Evolutionary conservation across 441 rosid species (phyloP), one percentile per base, ranked within the genome.

Genomic region (Syzygium syzygioides): DNA sequence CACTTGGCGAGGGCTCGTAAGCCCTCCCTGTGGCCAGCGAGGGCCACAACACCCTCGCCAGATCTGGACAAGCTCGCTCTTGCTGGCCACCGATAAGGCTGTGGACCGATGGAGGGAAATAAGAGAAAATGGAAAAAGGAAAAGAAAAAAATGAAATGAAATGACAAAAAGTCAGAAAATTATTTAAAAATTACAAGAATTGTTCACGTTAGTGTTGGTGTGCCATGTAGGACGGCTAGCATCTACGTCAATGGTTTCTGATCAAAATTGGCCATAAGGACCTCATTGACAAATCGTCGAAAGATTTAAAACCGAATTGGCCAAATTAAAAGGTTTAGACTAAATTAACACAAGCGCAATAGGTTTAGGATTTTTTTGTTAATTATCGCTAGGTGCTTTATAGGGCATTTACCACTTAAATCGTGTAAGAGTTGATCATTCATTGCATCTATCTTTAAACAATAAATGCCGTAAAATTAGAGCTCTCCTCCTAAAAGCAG

Each of bases 211-310:
- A 68, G 6, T 13, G 5, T 4, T 13, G 14, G 0, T 1, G 0
- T 71, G 4, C 15, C 8, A 37, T 2, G 2, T 0, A 37, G 1
- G 5, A 76, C 8, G 14, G 4, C 18, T 12, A 3, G 9, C 0
- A 0, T 76, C 1, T 5, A 23, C 1, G 4, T 76, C 0, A 23
- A 0, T 8, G 3, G 12, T 76, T 37, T 41, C 1, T 0, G 2
- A 2, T 0, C 10, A 76, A 41, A 76, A 76, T 76, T 41, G 1
- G 0, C n/a, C 7, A 1, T 13, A 28, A 76, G 5, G 2, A 41
- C 15, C 11, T 28, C 14, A 5, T 34, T 41, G 23, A 17, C 14
- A 68, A 34, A 68, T 34, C 2, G 1, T 37, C 28, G 2, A 37
- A 76, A 37, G n/a, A 28, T 23, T 13, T 60, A 28, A 2, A 7